phyloP scores from a whole-genome alignment of 2,329 filamentous ascomycete genomes.

The Cordyceps javanica region DNA sequence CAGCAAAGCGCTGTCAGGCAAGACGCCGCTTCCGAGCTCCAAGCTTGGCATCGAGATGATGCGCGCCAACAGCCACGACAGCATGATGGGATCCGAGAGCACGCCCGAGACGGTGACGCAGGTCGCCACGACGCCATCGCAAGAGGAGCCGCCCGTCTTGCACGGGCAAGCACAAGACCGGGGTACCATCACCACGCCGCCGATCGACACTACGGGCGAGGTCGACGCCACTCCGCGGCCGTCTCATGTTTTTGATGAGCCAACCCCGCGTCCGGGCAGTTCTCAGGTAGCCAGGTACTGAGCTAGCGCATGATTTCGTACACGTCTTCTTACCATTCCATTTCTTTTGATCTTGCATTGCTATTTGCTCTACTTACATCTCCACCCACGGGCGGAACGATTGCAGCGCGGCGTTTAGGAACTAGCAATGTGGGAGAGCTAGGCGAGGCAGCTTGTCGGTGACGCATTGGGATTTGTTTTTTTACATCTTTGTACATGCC shows the following conservation, averaged over 20 bases:
- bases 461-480: not conserved
- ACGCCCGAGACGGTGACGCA: conserved; percentile 47
- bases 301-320: not conserved
- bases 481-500: not conserved
- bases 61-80: conserved; percentile 91
- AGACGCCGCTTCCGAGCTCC: conserved; percentile 63
- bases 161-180: conserved; percentile 15
- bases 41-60: conserved; percentile 97
- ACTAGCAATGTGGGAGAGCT: not conserved
- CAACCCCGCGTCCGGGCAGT: conserved; percentile 35
- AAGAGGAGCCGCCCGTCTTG: conserved; percentile 31
- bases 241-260: conserved; percentile 1
- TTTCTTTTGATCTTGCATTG: too few relatives aligned
- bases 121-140: conserved; percentile 42
- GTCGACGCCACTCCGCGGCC: conserved; percentile 42
- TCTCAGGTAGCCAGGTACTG: conserved; percentile 1
- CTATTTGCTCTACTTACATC: conserved; percentile 7
- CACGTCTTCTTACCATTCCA: too few relatives aligned
- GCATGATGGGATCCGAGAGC: conserved; percentile 53
- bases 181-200: conserved; percentile 4
- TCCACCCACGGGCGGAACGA: conserved; percentile 12
- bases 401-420: conserved; percentile 21
- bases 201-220: conserved; percentile 14
- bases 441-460: not conserved
- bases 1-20: conserved; percentile 33